Base-by-base conservation (phyloP, 2,329 filamentous ascomycete species). In the Epicoccum sorghinum region DNA sequence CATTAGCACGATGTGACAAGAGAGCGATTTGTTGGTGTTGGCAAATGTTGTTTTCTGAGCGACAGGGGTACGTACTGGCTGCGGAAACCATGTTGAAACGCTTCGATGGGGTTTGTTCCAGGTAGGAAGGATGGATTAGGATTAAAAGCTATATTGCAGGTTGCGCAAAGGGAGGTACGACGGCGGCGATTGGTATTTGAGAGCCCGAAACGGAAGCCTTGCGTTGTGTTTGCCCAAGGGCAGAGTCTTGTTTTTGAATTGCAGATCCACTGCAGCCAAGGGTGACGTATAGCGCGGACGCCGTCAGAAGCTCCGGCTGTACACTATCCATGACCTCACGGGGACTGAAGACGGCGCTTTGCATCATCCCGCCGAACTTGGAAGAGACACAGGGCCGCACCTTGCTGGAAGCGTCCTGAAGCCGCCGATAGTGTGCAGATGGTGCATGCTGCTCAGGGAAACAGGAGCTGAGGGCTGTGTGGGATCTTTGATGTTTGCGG, bases 11-110 rank as follows among this genome's bases (percentile, higher is more conserved):
- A 14, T n/a, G n/a, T 36, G 10, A 32, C 23, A 18, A 24, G 29
- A 13, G 30, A 10, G 18, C 23, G 13, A 14, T 25, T 39, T 47
- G 35, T 18, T 49, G 24, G 22, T 37, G 14, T 8, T 43, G 32
- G 36, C 10, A 12, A 8, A 35, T 45, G 25, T 22, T 49, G 27
- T 18, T 44, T 33, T 33, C 29, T 33, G 37, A 14, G 39, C 27
- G 50, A 48, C 47, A 44, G 41, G 37, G 29, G 24, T 18, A 66
- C 67, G 39, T 36, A 68, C 66, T 61, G 47, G 61, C 59, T 52
- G 57, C 45, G 37, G 53, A 35, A 29, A 52, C 55, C 55, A 59
- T 59, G 18, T 24, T 45, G 47, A 43, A 32, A 39, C 22, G 48
- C 7, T 30, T 22, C 9, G 18, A n/a, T 42, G 41, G 25, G 36